Evolutionary conservation across 2,329 filamentous ascomycete species (phyloP).

Genomic region (Falciphora oryzae): DNA sequence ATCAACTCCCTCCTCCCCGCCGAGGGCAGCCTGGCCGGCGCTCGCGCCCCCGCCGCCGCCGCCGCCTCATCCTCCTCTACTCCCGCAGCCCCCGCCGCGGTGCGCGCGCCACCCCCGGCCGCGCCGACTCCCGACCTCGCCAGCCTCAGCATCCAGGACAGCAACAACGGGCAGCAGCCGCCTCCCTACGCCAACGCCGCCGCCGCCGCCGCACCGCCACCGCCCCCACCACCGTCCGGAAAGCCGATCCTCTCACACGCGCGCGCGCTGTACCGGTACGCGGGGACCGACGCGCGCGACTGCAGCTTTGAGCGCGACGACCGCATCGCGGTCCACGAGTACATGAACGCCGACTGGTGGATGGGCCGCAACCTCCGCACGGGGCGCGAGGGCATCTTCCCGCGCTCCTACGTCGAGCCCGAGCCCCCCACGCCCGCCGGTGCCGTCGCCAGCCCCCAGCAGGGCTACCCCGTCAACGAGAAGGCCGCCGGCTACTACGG

Average conservation of each 20-base stretch:
- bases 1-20: constrained; percentile 70
- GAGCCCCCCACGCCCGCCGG: constrained; percentile 35
- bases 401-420: constrained; percentile 78
- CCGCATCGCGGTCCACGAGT: constrained; percentile 72
- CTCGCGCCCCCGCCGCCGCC: constrained; percentile 23
- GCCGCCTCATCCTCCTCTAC: constrained; percentile 17
- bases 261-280: constrained; percentile 78
- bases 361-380: constrained; percentile 81
- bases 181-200: constrained; percentile 42
- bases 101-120: constrained; percentile 18
- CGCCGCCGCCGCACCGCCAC: constrained; percentile 19
- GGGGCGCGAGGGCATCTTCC: constrained; percentile 86
- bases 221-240: constrained; percentile 34
- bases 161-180: constrained; percentile 32
- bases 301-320: constrained; percentile 77
- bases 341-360: constrained; percentile 98
- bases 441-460: constrained; percentile 17
- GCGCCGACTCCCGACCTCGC: constrained; percentile 35
- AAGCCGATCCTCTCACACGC: constrained; percentile 65
- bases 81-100: constrained; percentile 22
- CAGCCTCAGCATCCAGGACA: constrained; percentile 31
- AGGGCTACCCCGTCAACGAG: constrained; percentile 23
- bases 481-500: constrained; percentile 16
- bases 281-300: constrained; percentile 72
- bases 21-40: constrained; percentile 55